Percentiles rank a stretch among this genome's conserved stretches.
Evolutionary conservation across 2,329 filamentous ascomycete species (phyloP).

Genomic region (Pseudopithomyces chartarum): DNA sequence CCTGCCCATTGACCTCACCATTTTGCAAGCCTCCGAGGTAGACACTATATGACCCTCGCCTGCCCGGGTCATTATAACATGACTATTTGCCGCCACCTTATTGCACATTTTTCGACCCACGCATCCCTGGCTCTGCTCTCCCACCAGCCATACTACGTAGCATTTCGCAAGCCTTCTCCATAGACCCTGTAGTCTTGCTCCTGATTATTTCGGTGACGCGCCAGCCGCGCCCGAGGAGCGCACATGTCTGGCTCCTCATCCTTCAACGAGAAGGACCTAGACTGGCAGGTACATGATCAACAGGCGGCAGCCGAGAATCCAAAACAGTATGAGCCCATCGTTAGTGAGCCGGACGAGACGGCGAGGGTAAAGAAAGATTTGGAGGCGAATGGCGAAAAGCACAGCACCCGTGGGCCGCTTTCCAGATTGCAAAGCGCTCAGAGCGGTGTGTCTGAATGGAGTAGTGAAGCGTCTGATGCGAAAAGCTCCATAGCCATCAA

Average conservation of each 20-base stretch:
- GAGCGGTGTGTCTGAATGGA: slow-evolving; percentile 34
- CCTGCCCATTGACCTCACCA: slow-evolving; percentile 6
- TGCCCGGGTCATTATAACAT: background rate
- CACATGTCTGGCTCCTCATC: slow-evolving; percentile 23
- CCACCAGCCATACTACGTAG: background rate
- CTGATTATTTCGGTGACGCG: background rate
- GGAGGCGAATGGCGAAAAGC: slow-evolving; percentile 22
- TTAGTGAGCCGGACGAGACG: slow-evolving; percentile 44
- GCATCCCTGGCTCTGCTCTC: background rate
- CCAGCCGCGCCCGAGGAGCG: background rate
- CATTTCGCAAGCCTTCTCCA: background rate
- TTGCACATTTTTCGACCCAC: background rate
- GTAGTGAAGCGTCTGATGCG: slow-evolving; percentile 33
- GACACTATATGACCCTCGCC: slow-evolving; percentile 6
- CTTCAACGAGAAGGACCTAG: slow-evolving; percentile 43
- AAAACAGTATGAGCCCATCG: slow-evolving; percentile 48
- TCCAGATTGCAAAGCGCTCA: slow-evolving; percentile 35
- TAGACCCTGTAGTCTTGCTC: background rate
- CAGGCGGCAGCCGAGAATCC: slow-evolving; percentile 39
- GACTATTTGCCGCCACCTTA: background rate
- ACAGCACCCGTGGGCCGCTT: slow-evolving; percentile 25
- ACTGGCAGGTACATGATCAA: slow-evolving; percentile 41
- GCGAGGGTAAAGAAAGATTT: slow-evolving; percentile 44
- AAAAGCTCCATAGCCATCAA: slow-evolving; percentile 30
- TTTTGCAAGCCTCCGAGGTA: slow-evolving; percentile 3